These are phyloP conservation scores for Rhynchospora tenuis DNA, from an alignment of 176 grass and related monocot species.

Conservation along the genomic window DNA sequence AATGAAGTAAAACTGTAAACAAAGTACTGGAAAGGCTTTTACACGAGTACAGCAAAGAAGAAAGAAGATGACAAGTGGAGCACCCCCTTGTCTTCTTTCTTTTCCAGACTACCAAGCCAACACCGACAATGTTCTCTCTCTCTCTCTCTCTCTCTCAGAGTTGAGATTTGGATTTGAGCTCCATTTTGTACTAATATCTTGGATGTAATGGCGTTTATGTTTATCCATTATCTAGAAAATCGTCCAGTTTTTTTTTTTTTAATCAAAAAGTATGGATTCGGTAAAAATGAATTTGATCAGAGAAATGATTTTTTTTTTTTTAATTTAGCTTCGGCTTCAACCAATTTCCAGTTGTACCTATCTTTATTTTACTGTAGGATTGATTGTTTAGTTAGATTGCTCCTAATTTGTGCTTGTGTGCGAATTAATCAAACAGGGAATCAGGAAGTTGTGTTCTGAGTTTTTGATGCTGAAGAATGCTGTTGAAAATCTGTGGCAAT, in stretches of 20 bases:
- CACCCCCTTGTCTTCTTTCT: conserved; percentile 88
- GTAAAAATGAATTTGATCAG: neutral
- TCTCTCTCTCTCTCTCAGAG: neutral
- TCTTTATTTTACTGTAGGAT: neutral
- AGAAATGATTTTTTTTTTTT: neutral
- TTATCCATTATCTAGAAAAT: no score
- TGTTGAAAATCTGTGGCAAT: conserved; percentile 78
- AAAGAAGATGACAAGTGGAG: conserved; percentile 97
- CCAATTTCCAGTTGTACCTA: no score
- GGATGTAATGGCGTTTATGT: no score
- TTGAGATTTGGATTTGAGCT: neutral
- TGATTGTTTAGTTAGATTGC: neutral
- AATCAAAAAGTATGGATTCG: no score
- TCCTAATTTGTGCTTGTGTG: neutral
- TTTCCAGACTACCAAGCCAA: conserved; percentile 72
- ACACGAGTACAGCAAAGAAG: no score
- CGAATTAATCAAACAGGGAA: conserved; percentile 38
- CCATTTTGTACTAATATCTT: neutral
- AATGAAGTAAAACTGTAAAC: no score
- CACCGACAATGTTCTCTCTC: conserved; percentile 54
- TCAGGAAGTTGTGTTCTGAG: conserved; percentile 85
- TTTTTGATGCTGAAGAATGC: conserved; percentile 92
- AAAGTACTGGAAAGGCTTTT: no score
- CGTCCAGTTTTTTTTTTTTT: no score
- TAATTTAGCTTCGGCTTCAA: no score